Evolutionary conservation across 306 rosid genomes (phyloP), one percentile per base, ranked within the genome.

Genomic region (Pterocarpus santalinus): DNA sequence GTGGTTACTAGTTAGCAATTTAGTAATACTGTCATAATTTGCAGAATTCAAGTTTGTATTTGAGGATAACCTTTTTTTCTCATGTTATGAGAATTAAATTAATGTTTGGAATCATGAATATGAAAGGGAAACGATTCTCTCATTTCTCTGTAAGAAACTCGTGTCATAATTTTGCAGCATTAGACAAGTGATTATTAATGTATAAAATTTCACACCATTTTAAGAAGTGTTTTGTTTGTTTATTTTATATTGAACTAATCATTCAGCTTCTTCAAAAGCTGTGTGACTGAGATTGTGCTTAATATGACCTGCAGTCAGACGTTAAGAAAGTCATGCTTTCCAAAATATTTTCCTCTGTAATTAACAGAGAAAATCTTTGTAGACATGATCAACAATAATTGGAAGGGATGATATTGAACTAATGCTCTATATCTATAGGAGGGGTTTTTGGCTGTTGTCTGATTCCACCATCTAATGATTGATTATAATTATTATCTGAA

Each of bases 381-480:
- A 22, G 28, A 22, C 28, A 1, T 22, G 28, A 22, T 22, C 28
- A 22, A 43, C 46, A 82, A 74, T 78, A 81, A 67, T 77, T 58
- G 36, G 35, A 41, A 38, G 41, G 22, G 65, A 69, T 61, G 70
- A 69, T 47, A 47, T 79, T 44, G n/a, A 61, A n/a, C 77, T 58
- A 44, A 55, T 35, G 28, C 9, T 38, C 41, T 36, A 34, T 57
- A 63, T 41, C 14, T 36, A 16, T 47, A 30, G 6, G 63, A 63
- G 47, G 47, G 39, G 51, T 75, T 78, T 65, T 7, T 16, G 77
- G 65, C 57, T 75, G 32, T 47, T 64, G 77, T 86, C 70, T 15
- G 71, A 75, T 84, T 80, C 55, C 51, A 41, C 80, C 33, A 57
- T 64, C 43, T 17, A 69, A 76, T 80, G 65, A 75, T 79, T 79